Conservation (phyloP, 139 green algal genomes). For the Mesostigma viride region DNA sequence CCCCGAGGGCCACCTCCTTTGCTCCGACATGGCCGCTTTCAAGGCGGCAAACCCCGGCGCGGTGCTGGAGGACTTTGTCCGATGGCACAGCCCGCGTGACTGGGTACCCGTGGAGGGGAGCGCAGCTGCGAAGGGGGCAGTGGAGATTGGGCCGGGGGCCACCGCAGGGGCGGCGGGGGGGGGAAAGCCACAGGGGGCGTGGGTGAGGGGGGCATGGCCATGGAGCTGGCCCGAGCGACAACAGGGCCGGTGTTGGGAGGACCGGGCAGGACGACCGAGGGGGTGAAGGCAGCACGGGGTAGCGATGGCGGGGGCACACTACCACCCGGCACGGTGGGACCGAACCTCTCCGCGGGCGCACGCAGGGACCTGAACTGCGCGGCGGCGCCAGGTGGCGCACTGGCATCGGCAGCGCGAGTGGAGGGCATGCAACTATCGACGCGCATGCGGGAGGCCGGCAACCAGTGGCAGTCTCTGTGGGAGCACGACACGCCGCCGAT, state of each 20-base stretch:
- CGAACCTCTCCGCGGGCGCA: too few relatives aligned
- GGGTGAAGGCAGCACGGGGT: too few relatives aligned
- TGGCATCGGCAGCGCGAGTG: too few relatives aligned
- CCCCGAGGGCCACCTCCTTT: too few relatives aligned
- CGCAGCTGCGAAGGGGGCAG: background rate
- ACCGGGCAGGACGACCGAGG: too few relatives aligned
- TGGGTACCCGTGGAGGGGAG: constrained; percentile 32
- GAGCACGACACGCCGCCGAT: constrained; percentile 6
- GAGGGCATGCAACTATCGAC: too few relatives aligned
- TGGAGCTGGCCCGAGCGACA: too few relatives aligned
- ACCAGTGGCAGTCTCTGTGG: constrained; percentile 59
- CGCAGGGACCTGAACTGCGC: too few relatives aligned
- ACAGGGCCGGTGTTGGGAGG: too few relatives aligned
- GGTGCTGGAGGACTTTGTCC: constrained; percentile 66
- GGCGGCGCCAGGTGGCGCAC: too few relatives aligned
- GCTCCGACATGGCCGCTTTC: constrained; percentile 77
- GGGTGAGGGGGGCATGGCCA: constrained; percentile 15
- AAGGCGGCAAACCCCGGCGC: constrained; percentile 80
- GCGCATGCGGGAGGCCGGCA: constrained; percentile 29
- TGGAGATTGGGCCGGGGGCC: constrained; percentile 17
- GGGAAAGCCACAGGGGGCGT: constrained; percentile 11
- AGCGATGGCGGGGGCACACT: too few relatives aligned
- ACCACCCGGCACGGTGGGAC: too few relatives aligned
- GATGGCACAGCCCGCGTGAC: constrained; percentile 66
- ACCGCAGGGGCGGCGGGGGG: background rate